Base-by-base conservation (phyloP, 2,329 filamentous ascomycete species). In the Fusarium neocosmosporiellum region DNA sequence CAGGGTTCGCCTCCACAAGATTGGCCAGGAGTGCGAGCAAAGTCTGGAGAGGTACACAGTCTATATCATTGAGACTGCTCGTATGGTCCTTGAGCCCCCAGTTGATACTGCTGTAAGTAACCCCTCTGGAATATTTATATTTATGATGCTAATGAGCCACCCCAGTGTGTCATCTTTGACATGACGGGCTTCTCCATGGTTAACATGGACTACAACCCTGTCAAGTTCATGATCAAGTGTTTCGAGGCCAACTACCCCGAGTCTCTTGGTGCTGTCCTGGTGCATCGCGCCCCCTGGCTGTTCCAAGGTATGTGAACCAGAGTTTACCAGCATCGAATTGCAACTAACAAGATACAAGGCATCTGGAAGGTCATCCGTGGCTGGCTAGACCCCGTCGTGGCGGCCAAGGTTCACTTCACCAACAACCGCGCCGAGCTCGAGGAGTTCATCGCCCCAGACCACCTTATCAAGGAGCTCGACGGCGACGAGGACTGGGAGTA, bases 181-280 rank as follows among this genome's bases (percentile, higher is more conserved):
- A 96, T 99, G 94, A 97, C 94, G 9, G 90, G 92, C 71, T 98
- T 98, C 81, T 93, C 93, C 20, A 88, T 98, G 85, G 92, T 95
- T 18, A 99, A 99, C 83, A 98, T 99, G 96, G 96, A 99, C 82
- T 98, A 98, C 81, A 90, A 93, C 0, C 96, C 96, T 1, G 94
- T 99, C 65, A 99, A 98, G 79, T 99, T 98, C 84, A 98, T 99
- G 93, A 98, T 99, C 83, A 97, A 98, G 83, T 98, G 95, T 82
- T 99, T 99, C 80, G 96, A 99, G 84, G 96, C 96, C 68, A 98
- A 99, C 81, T 99, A 98, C 77, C 96, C 96, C 1, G 96, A 99
- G 82, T 96, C 91, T 55, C 88, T 99, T 1, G 96, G 96, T 31
- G 89, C 93, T 3, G 94, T 98, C 4, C 88, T 98, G 53, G 94